phyloP scores from a whole-genome alignment of 257 asterid species.

The Buddleja alternifolia region DNA sequence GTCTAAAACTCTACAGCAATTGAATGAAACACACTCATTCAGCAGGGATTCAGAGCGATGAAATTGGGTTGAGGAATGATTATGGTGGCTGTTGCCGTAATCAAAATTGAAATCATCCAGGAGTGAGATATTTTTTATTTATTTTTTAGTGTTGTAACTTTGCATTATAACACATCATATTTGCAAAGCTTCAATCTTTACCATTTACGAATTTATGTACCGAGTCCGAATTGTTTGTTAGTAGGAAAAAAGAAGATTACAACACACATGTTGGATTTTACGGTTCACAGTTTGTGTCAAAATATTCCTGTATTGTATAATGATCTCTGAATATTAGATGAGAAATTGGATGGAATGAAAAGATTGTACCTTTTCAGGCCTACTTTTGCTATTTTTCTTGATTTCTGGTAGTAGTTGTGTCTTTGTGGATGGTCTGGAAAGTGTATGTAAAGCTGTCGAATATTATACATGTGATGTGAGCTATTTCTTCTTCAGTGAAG shows the following conservation, averaged over 20 bases:
- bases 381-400: conserved; percentile 21
- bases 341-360: neutral
- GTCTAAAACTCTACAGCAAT: neutral
- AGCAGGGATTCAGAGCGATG: neutral
- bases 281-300: conserved; percentile 26
- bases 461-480: neutral
- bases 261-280: conserved; percentile 16
- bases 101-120: too few species aligned
- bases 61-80: conserved; percentile 30
- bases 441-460: neutral
- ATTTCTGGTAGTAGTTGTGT: neutral
- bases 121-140: too few species aligned
- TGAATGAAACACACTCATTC: conserved; percentile 9
- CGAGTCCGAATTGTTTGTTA: too few species aligned
- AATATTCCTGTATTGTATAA: neutral
- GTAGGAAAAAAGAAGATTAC: neutral
- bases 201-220: conserved; percentile 17
- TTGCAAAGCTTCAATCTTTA: neutral
- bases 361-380: neutral
- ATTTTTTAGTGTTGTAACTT: too few species aligned
- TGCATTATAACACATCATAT: neutral
- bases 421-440: conserved; percentile 1
- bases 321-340: neutral
- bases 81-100: neutral
- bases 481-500: too few species aligned